These are phyloP conservation scores for Ganoderma sp. DNA, from an alignment of 1,284 basidiomycete species.

Conservation along the genomic window DNA sequence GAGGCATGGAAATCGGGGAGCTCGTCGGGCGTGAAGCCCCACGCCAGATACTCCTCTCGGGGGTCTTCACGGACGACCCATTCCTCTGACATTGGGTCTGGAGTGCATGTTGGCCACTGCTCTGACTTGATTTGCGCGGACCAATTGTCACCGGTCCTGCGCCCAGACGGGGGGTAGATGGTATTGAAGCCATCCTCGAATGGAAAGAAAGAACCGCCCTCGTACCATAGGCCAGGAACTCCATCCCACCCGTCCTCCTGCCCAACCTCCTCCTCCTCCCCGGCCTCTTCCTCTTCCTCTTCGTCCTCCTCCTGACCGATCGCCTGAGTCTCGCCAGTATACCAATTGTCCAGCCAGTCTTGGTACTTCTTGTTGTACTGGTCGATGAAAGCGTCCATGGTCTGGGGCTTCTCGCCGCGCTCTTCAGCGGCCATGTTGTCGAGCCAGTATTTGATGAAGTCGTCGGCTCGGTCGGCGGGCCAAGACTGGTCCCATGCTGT, in stretches of 20 bases:
- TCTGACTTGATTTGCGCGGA: background rate
- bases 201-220: slow-evolving; percentile 23
- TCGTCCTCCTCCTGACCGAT: slow-evolving; percentile 15
- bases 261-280: slow-evolving; percentile 15
- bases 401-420: slow-evolving; percentile 52
- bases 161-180: background rate
- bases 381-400: slow-evolving; percentile 58
- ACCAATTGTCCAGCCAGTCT: slow-evolving; percentile 36
- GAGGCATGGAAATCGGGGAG: background rate
- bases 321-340: slow-evolving; percentile 7
- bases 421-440: slow-evolving; percentile 57
- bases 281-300: slow-evolving; percentile 7
- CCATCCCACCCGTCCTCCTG: slow-evolving; percentile 17
- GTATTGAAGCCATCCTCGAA: slow-evolving; percentile 11
- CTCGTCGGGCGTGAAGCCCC: slow-evolving; percentile 6
- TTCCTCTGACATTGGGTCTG: background rate
- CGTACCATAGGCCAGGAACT: slow-evolving; percentile 17
- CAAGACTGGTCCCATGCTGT: slow-evolving; percentile 58
- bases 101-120: slow-evolving; percentile 2
- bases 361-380: slow-evolving; percentile 30
- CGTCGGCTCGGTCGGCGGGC: slow-evolving; percentile 46
- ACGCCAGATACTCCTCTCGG: background rate
- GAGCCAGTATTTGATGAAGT: slow-evolving; percentile 58
- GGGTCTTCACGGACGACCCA: background rate
- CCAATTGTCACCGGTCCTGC: background rate